Evolutionary conservation across 139 green algal genomes (phyloP), one percentile per base, ranked within the genome.

Genomic region (Limnomonas spitsbergensis): DNA sequence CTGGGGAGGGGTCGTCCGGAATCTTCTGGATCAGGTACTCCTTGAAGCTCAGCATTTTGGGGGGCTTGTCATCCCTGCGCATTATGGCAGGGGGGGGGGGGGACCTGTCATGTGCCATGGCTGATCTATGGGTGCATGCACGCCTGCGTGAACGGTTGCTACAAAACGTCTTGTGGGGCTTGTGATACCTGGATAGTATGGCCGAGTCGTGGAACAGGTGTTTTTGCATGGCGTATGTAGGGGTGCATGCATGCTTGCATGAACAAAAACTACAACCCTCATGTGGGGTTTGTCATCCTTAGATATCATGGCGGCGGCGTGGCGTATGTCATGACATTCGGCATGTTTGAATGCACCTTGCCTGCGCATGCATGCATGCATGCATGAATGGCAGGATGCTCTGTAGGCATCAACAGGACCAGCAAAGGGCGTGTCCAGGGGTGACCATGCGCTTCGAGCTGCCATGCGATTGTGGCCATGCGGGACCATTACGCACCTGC

Each of bases 1-100:
- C 89, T 6, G 89, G 89, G 0, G 66, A 78, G 1, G 88, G 75
- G 38, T 93, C 83, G 34, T 93, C 85, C 29, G 74, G 76, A 77
- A 80, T 75, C 38, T 81, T 66, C 9, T 68, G 7, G 2, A 75
- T 20, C 73, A 90, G 79, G 75, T 92, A 93, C 53, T 89, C 68
- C 66, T 88, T 88, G 79, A 88, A 94, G 20, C 75, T 82, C 66
- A 88, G 27, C 66, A 72, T 72, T 37, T 72, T 72, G 66, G 14
- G 14, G 24, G 14, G 14, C 47, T 14, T 61, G 24, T 61, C 47
- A 61, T 61, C 47, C 47, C 14, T 24, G 24, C 14, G 47, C 47
- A 14, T n/a, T n/a, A n/a, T n/a, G n/a, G n/a, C n/a, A n/a, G n/a
- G n/a, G n/a, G n/a, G n/a, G n/a, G n/a, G n/a, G n/a, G n/a, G n/a